Conservation (phyloP, 257 asterid genomes). For the Eustoma russellianum region DNA sequence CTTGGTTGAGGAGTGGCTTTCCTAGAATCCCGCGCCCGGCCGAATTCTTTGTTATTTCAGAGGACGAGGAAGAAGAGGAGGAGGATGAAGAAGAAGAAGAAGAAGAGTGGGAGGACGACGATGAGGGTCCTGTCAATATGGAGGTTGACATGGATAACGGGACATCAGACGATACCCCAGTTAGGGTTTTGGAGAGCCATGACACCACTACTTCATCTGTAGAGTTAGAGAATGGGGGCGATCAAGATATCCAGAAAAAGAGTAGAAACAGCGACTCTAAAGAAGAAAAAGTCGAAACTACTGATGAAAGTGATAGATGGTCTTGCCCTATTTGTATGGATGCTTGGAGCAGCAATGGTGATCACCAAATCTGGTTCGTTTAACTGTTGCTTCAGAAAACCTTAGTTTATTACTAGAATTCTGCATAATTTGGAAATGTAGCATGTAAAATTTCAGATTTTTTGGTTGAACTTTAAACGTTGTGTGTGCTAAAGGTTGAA, state of each 20-base stretch:
- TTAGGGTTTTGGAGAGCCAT: conserved; percentile 11
- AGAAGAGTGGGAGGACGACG: conserved; percentile 11
- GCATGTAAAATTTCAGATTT: too few relatives aligned
- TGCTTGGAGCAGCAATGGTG: conserved; percentile 75
- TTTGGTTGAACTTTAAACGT: too few relatives aligned
- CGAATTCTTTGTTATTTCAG: background rate
- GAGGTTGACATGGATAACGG: background rate
- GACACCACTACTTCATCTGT: conserved; percentile 18
- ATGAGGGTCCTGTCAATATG: background rate
- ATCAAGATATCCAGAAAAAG: conserved; percentile 15
- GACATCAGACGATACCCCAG: background rate
- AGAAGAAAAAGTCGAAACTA: conserved; percentile 14
- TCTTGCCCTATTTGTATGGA: conserved; percentile 85
- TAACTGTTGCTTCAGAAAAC: background rate
- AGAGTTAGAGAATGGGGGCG: conserved; percentile 12
- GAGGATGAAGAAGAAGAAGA: conserved; percentile 20
- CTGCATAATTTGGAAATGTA: too few relatives aligned
- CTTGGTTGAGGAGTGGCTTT: too few relatives aligned
- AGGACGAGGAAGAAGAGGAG: conserved; percentile 1
- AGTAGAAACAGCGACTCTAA: conserved; percentile 11
- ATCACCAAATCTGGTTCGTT: conserved; percentile 64
- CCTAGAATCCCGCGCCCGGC: too few relatives aligned
- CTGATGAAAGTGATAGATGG: conserved; percentile 57
- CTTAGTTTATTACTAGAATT: too few relatives aligned
- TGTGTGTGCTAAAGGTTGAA: background rate